phyloP scores from a whole-genome alignment of 495 filamentous ascomycete species.

The Delitschia confertaspora region DNA sequence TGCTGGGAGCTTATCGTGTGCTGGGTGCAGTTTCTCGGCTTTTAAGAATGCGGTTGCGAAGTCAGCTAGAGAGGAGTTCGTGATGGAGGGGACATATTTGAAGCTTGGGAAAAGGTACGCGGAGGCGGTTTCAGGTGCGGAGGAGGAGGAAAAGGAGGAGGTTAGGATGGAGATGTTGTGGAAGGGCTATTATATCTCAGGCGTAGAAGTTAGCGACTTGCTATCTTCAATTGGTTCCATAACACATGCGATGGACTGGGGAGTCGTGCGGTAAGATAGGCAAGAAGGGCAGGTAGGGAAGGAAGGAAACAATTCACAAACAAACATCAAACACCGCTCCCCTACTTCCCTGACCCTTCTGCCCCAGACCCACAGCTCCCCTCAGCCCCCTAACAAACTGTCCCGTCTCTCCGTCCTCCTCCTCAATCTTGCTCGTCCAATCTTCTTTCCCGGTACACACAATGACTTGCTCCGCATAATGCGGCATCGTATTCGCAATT shows the following conservation, averaged over 20 bases:
- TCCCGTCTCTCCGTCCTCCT: slow-evolving; percentile 48
- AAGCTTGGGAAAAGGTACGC: slow-evolving; percentile 69
- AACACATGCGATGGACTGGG: neutral
- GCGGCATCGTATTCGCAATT: slow-evolving; percentile 64
- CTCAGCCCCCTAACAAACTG: slow-evolving; percentile 66
- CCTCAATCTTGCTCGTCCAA: slow-evolving; percentile 64
- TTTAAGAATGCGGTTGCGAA: slow-evolving; percentile 51
- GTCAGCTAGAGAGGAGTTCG: slow-evolving; percentile 40
- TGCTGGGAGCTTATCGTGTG: slow-evolving; percentile 47
- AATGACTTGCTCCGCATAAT: slow-evolving; percentile 75
- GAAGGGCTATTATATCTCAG: slow-evolving; percentile 51
- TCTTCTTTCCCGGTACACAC: slow-evolving; percentile 70
- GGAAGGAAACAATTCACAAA: slow-evolving; percentile 26
- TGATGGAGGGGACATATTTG: slow-evolving; percentile 65
- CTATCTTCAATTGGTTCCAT: neutral
- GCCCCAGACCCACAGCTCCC: slow-evolving; percentile 49
- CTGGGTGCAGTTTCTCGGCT: slow-evolving; percentile 50
- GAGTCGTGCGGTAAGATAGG: neutral
- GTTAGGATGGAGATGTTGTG: slow-evolving; percentile 68
- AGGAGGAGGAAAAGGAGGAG: slow-evolving; percentile 47
- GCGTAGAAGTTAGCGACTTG: neutral
- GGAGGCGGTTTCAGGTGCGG: slow-evolving; percentile 42
- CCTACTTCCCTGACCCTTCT: slow-evolving; percentile 52
- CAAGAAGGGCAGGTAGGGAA: neutral
- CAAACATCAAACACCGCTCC: slow-evolving; percentile 64